phyloP scores from a whole-genome alignment of 164 flowering plant genomes.

The Nymphaea colorata region DNA sequence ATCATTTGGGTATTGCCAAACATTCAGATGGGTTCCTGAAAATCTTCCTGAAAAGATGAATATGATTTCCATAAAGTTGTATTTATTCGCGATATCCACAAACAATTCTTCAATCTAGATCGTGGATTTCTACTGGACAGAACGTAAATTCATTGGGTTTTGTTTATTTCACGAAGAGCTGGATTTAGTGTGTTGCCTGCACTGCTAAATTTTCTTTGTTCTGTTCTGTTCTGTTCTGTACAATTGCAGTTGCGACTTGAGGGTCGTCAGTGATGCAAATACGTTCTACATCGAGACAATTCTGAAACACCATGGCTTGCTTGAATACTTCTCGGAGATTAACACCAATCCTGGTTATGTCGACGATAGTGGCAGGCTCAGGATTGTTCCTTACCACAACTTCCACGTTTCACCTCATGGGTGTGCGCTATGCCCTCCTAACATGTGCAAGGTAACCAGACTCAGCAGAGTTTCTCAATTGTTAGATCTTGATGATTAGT shows the following conservation, averaged over 20 bases:
- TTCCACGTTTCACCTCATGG: slow-evolving; percentile 30
- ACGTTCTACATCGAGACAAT: slow-evolving; percentile 64
- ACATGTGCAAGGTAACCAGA: slow-evolving; percentile 65
- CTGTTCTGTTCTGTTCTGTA: slow-evolving; percentile 1
- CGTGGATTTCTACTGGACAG: too few species aligned
- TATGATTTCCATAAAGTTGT: too few species aligned
- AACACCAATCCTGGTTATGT: slow-evolving; percentile 45
- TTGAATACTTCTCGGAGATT: slow-evolving; percentile 54
- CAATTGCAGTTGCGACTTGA: slow-evolving; percentile 58
- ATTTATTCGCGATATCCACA: too few species aligned
- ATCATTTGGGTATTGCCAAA: too few species aligned
- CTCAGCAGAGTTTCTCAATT: neutral
- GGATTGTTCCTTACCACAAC: slow-evolving; percentile 49
- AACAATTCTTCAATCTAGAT: too few species aligned
- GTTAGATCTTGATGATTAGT: neutral
- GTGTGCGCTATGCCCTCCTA: slow-evolving; percentile 60
- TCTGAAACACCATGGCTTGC: slow-evolving; percentile 52
- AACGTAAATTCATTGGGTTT: too few species aligned
- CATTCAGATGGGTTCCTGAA: too few species aligned
- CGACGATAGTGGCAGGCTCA: slow-evolving; percentile 50
- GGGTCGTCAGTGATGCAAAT: slow-evolving; percentile 75
- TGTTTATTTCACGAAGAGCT: neutral
- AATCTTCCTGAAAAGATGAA: too few species aligned
- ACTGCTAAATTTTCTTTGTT: neutral
- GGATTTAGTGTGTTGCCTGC: neutral